Evolutionary conservation across 306 rosid species (phyloP), one percentile per base, ranked within the genome.

Genomic region (Sesbania bispinosa): DNA sequence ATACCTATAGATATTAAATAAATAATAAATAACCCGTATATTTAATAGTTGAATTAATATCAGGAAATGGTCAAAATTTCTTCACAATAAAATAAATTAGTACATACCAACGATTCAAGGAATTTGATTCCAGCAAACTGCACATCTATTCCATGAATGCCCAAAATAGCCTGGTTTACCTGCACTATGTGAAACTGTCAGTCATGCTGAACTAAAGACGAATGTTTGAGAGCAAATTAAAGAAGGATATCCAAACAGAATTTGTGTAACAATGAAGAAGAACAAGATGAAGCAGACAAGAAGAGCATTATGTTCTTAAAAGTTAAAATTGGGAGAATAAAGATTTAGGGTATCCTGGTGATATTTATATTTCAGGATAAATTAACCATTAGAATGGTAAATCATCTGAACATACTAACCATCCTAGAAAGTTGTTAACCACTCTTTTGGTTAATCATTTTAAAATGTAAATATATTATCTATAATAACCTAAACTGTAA

Each of bases 161-260:
- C 97, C 74, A 72, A 52, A 67, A 89, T 71, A 80, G 96, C 93
- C 79, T 94, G 97, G 81, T 86, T 88, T 66, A 93, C 90, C 98
- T 93, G 97, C 65, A 76, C 38, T 23, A 13, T 64, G 36, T 53
- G n/a, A 50, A 84, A 77, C 59, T 38, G 58, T 86, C 64, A 77
- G 62, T 33, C 60, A 42, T 67, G 55, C 58, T n/a, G n/a, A n/a
- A 59, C 16, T 27, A 66, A 51, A 69, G 6, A 36, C 45, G 35
- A 59, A 59, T 55, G 24, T 51, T 64, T 35, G 9, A 35, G 60
- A 47, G 29, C 20, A 69, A 72, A 78, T 30, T 46, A 59, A 54
- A 72, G 23, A 61, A 46, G 46, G 10, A 73, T 13, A 32, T 42
- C 7, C 32, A 14, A 62, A 69, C 41, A 61, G 26, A 54, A 45